Percentiles rank a stretch among this genome's conserved stretches.
These are phyloP conservation scores for Dichomitus squalens DNA, from an alignment of 1,284 basidiomycete genomes.

Conservation along the genomic window DNA sequence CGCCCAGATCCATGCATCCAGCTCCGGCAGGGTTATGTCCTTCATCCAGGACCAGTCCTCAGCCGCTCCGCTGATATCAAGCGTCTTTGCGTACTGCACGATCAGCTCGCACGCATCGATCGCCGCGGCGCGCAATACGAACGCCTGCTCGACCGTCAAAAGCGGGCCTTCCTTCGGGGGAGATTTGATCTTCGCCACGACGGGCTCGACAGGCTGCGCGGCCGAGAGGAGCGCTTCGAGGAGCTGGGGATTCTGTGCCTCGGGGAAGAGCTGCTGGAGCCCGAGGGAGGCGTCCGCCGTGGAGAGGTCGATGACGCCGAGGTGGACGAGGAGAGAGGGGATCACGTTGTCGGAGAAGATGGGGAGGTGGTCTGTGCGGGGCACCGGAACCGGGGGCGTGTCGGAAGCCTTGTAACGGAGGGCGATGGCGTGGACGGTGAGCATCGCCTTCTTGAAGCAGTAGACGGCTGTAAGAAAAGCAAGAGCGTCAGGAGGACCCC, in stretches of 20 bases:
- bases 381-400: constrained; percentile 56
- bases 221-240: constrained; percentile 44
- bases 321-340: constrained; percentile 79
- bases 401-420: constrained; percentile 52
- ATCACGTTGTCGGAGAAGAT: constrained; percentile 88
- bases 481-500: neutral
- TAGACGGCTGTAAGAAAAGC: constrained; percentile 63
- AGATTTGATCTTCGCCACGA: constrained; percentile 20
- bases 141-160: constrained; percentile 64
- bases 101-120: constrained; percentile 77
- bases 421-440: constrained; percentile 73
- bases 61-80: constrained; percentile 32
- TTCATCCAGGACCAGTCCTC: constrained; percentile 51
- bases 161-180: constrained; percentile 63
- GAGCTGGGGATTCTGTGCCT: constrained; percentile 39
- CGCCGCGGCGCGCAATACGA: constrained; percentile 77
- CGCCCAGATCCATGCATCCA: constrained; percentile 79
- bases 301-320: constrained; percentile 74
- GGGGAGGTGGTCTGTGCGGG: constrained; percentile 61
- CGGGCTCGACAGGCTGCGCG: constrained; percentile 16
- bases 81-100: constrained; percentile 50
- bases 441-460: constrained; percentile 88
- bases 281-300: constrained; percentile 37
- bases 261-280: constrained; percentile 48
- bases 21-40: constrained; percentile 56